Percentiles rank a stretch among this genome's conserved stretches.
Evolutionary conservation across 306 rosid species (phyloP).

Genomic region (Alnus rubra): DNA sequence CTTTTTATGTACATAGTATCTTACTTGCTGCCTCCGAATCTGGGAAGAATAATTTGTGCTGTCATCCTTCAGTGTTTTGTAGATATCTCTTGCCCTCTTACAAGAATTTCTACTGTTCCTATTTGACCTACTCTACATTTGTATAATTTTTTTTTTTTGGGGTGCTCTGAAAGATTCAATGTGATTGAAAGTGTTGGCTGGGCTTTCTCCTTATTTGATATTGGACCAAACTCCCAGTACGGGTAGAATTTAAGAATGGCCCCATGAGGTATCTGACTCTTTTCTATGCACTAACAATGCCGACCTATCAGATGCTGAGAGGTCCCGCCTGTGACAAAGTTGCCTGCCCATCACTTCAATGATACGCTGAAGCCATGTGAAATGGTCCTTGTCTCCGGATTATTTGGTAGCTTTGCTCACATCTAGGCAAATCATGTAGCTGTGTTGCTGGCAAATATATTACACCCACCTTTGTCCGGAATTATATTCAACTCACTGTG

Average conservation of each 20-base stretch:
- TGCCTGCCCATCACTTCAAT: neutral
- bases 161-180: slow-evolving; percentile 2
- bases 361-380: neutral
- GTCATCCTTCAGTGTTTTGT: slow-evolving; percentile 18
- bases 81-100: slow-evolving; percentile 16
- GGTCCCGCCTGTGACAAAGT: neutral
- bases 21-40: slow-evolving; percentile 27
- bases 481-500: too few relatives aligned
- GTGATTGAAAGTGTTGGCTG: neutral
- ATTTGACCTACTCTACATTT: slow-evolving; percentile 25
- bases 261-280: slow-evolving; percentile 13
- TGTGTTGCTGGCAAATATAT: neutral
- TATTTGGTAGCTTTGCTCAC: neutral
- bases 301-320: neutral
- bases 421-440: neutral
- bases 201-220: slow-evolving; percentile 2
- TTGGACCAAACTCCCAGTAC: neutral
- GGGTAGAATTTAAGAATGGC: neutral
- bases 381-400: neutral
- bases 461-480: too few relatives aligned
- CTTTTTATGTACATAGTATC: slow-evolving; percentile 32
- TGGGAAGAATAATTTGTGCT: slow-evolving; percentile 23
- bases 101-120: slow-evolving; percentile 15
- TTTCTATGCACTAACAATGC: neutral
- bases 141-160: neutral